phyloP scores from a whole-genome alignment of 441 rosid genomes.

The Erysimum cheiri region DNA sequence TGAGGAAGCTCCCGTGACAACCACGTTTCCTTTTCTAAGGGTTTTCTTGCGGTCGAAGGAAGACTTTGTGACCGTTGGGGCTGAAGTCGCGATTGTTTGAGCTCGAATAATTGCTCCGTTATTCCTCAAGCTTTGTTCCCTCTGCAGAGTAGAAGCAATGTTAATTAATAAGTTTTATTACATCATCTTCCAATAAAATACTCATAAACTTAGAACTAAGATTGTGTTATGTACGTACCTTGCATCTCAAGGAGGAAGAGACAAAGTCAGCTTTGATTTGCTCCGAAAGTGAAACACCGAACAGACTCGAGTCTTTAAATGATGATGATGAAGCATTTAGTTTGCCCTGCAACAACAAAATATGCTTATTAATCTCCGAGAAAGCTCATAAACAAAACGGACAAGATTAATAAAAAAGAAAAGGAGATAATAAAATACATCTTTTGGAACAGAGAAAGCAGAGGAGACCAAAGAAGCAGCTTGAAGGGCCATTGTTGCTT shows the following conservation, averaged over 20 bases:
- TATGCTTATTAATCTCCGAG: background rate
- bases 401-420: background rate
- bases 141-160: slow-evolving; percentile 3
- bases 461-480: slow-evolving; percentile 72
- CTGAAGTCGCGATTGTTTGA: slow-evolving; percentile 62
- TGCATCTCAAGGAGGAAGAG: slow-evolving; percentile 61
- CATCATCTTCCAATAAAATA: background rate
- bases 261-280: slow-evolving; percentile 57
- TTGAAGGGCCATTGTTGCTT: slow-evolving; percentile 63
- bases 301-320: slow-evolving; percentile 68
- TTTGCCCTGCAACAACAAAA: slow-evolving; percentile 58
- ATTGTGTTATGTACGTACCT: slow-evolving; percentile 57
- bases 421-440: slow-evolving; percentile 48
- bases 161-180: background rate
- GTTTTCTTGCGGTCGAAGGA: slow-evolving; percentile 73
- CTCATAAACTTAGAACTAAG: background rate
- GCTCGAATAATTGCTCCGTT: slow-evolving; percentile 59
- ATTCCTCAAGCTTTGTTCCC: slow-evolving; percentile 44
- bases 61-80: slow-evolving; percentile 60
- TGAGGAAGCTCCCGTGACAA: slow-evolving; percentile 91
- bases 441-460: slow-evolving; percentile 61
- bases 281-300: slow-evolving; percentile 74
- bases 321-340: slow-evolving; percentile 51
- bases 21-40: slow-evolving; percentile 73
- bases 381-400: background rate